Evolutionary conservation across 345 rosid species (phyloP).

Genomic region (Gossypium sturtianum): DNA sequence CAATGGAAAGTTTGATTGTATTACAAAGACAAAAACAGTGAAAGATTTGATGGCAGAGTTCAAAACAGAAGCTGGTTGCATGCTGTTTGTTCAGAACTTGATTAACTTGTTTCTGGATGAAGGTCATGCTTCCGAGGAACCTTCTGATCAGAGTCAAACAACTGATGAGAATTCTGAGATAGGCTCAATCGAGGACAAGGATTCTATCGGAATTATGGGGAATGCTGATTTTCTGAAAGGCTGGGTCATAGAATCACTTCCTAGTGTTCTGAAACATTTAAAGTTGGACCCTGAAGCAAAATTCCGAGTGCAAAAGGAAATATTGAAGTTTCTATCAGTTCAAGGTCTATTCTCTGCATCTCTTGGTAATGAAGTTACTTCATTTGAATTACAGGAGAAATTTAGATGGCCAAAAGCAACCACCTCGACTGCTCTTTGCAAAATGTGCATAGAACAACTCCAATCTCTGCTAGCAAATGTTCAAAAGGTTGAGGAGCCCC

Average conservation of each 20-base stretch:
- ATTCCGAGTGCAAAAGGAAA: slow-evolving; percentile 69
- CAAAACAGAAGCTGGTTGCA: slow-evolving; percentile 74
- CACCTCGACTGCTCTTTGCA: slow-evolving; percentile 66
- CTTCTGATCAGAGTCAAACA: slow-evolving; percentile 98
- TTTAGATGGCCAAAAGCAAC: slow-evolving; percentile 93
- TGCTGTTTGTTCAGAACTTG: slow-evolving; percentile 70
- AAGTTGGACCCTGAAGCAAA: slow-evolving; percentile 67
- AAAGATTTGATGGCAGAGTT: slow-evolving; percentile 74
- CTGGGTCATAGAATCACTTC: slow-evolving; percentile 89
- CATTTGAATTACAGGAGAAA: slow-evolving; percentile 92
- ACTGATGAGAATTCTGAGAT: slow-evolving; percentile 96
- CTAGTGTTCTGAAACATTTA: slow-evolving; percentile 61
- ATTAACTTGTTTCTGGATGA: slow-evolving; percentile 82
- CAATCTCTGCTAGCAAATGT: slow-evolving; percentile 71
- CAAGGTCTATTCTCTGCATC: slow-evolving; percentile 92
- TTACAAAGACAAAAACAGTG: slow-evolving; percentile 68
- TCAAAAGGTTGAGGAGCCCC: slow-evolving; percentile 55
- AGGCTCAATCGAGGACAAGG: slow-evolving; percentile 76
- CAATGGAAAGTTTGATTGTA: slow-evolving; percentile 75
- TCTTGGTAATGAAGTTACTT: slow-evolving; percentile 92
- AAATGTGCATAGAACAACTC: slow-evolving; percentile 85
- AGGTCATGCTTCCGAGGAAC: slow-evolving; percentile 64
- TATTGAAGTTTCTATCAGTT: slow-evolving; percentile 86
- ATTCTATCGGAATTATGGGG: slow-evolving; percentile 44
- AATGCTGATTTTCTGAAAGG: slow-evolving; percentile 68